Conservation (phyloP, 208 protist species). For the Crithidia thermophila region DNA sequence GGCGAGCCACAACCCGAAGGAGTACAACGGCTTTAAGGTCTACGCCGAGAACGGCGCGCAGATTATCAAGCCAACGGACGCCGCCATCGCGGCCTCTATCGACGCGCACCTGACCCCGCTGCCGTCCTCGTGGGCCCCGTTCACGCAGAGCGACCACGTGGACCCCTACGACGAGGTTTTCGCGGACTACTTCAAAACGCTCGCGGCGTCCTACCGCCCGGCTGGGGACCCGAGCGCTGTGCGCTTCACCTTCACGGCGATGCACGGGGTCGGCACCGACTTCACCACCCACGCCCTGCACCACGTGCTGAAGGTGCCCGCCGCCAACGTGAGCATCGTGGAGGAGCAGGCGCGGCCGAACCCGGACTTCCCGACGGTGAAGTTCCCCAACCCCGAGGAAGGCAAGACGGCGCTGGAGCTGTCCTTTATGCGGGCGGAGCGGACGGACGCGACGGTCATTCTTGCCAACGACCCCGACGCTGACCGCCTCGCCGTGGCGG, state of each 20-base stretch:
- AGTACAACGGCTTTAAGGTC: conserved; percentile 99
- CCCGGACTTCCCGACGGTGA: conserved; percentile 97
- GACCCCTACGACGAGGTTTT: conserved; percentile 65
- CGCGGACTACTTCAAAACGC: conserved; percentile 62
- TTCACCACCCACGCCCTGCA: conserved; percentile 77
- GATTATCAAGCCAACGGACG: conserved; percentile 96
- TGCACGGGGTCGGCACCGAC: conserved; percentile 96
- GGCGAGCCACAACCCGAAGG: conserved; percentile 99
- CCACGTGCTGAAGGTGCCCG: conserved; percentile 60
- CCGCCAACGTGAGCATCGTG: conserved; percentile 55
- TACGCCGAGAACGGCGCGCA: conserved; percentile 97
- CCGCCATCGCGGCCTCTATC: conserved; percentile 92
- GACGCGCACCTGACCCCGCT: conserved; percentile 84
- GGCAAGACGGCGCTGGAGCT: conserved; percentile 89
- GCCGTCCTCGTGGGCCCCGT: conserved; percentile 56
- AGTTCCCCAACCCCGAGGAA: conserved; percentile 99
- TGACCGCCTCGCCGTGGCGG: conserved; percentile 97
- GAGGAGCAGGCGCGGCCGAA: conserved; percentile 93
- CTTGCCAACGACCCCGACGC: conserved; percentile 99
- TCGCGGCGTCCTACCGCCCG: conserved; percentile 45
- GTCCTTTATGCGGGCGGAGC: conserved; percentile 87
- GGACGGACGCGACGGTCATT: conserved; percentile 73
- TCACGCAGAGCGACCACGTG: conserved; percentile 37
- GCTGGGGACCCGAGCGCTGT: conserved; percentile 25
- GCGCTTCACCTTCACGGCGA: conserved; percentile 77